These are phyloP conservation scores for Metarhizium brunneum DNA, from an alignment of 2,329 filamentous ascomycete genomes.

Conservation along the genomic window DNA sequence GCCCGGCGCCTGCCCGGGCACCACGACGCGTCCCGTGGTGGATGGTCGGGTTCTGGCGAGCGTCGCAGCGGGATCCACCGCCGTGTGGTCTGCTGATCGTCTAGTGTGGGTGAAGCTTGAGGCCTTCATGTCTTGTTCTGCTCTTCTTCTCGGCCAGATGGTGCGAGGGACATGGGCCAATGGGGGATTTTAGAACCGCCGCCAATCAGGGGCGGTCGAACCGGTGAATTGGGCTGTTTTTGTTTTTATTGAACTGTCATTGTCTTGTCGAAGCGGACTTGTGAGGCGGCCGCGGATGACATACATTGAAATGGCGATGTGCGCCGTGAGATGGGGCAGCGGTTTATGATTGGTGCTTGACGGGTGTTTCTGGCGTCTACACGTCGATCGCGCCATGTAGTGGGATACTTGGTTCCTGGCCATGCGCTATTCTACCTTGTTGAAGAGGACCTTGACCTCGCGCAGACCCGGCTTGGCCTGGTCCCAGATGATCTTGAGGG, in stretches of 20 bases:
- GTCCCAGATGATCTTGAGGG: conserved; percentile 11
- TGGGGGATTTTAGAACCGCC: neutral
- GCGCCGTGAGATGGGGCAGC: too few species aligned
- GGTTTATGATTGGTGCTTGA: too few species aligned
- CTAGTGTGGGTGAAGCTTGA: neutral
- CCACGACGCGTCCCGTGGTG: neutral
- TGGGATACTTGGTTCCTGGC: neutral
- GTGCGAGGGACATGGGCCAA: neutral
- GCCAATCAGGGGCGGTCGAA: neutral
- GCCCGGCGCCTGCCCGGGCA: neutral
- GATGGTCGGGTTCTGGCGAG: neutral
- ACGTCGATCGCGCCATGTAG: too few species aligned
- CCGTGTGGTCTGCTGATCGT: neutral
- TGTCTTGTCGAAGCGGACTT: too few species aligned
- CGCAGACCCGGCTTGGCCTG: neutral
- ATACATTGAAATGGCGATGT: too few species aligned
- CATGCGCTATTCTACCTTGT: neutral
- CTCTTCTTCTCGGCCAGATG: too few species aligned
- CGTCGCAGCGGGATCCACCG: neutral
- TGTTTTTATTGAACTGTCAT: neutral
- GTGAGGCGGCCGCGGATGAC: too few species aligned
- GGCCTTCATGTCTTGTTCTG: too few species aligned
- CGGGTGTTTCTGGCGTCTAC: too few species aligned
- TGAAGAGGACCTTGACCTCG: neutral
- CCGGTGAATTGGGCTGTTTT: neutral